A percentile compares a stretch with the other conserved stretches of the same genome.
Conservation (phyloP, 2,329 filamentous ascomycete species). For the Aspergillus thermomutatus region DNA sequence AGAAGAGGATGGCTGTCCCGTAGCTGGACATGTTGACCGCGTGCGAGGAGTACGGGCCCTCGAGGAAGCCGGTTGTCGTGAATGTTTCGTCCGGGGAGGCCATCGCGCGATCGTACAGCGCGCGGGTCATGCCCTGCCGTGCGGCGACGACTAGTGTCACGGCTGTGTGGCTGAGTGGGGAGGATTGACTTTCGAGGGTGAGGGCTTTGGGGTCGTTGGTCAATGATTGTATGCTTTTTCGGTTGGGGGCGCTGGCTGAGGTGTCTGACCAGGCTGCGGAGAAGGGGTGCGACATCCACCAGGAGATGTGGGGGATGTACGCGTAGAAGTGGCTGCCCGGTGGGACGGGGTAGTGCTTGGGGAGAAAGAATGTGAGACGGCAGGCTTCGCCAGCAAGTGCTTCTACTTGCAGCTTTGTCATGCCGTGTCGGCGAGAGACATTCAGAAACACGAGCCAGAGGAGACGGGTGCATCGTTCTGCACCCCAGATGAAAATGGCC, state of each 20-base stretch:
- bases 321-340: slow-evolving; percentile 60
- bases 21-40: slow-evolving; percentile 57
- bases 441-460: slow-evolving; percentile 53
- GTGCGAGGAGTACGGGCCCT: slow-evolving; percentile 62
- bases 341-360: slow-evolving; percentile 50
- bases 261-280: slow-evolving; percentile 42
- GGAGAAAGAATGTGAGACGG: slow-evolving; percentile 58
- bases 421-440: slow-evolving; percentile 45
- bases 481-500: slow-evolving; percentile 38
- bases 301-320: slow-evolving; percentile 52
- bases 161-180: slow-evolving; percentile 19
- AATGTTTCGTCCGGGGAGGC: slow-evolving; percentile 48
- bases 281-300: slow-evolving; percentile 50
- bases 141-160: slow-evolving; percentile 59
- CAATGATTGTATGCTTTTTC: slow-evolving; percentile 29
- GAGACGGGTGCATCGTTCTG: slow-evolving; percentile 47
- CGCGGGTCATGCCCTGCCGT: slow-evolving; percentile 60
- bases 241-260: slow-evolving; percentile 14
- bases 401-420: slow-evolving; percentile 54
- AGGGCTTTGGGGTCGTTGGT: slow-evolving; percentile 15
- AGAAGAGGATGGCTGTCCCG: slow-evolving; percentile 63
- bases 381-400: slow-evolving; percentile 60
- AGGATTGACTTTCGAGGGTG: background rate
- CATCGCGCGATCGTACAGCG: slow-evolving; percentile 57
- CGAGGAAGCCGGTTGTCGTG: slow-evolving; percentile 55